Evolutionary conservation across 1,284 basidiomycete genomes (phyloP), one percentile per base, ranked within the genome.

Genomic region (Puccinia coronata): DNA sequence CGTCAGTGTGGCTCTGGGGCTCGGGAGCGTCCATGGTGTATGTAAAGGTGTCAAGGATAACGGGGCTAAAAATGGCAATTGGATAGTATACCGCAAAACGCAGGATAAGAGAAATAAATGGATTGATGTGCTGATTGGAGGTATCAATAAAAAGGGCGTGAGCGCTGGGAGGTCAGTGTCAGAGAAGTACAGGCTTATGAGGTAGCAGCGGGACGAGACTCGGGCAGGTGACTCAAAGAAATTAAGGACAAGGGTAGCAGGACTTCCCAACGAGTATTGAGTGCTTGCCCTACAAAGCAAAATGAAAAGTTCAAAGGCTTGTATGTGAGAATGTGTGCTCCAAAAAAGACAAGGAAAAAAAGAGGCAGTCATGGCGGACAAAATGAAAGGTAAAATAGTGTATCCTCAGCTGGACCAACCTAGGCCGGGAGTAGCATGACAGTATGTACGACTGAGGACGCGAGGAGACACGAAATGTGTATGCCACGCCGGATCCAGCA

Each of bases 11-110:
- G 51, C 70, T 55, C 31, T 55, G 49, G 53, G 51, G 51, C 39
- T 72, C 51, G 70, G 70, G 70, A 72, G 55, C 70, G 49, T 72
- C 70, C 70, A 72, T 72, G 49, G n/a, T n/a, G n/a, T n/a, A n/a
- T n/a, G 39, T 55, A 55, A 39, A 55, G 70, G 49, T 51, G 49
- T 51, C 70, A 72, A 28, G 49, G 70, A 47, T 70, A 70, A 43
- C n/a, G 47, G 67, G 67, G 14, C 67, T 70, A 49, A 70, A 49
- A 43, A 49, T 49, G 47, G 67, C 67, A 70, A 70, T 70, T 70
- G 31, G 67, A 70, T 51, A 70, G 49, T 70, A 49, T 47, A 70
- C 67, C 36, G 28, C 49, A 51, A 70, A 70, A 51, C 67, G 67
- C 28, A 49, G n/a, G 28, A 70, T 16, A 43, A 49, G 28, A 57